Evolutionary conservation across 768 basidiomycete species (phyloP).

Genomic region (Boletus vinaceobasis): DNA sequence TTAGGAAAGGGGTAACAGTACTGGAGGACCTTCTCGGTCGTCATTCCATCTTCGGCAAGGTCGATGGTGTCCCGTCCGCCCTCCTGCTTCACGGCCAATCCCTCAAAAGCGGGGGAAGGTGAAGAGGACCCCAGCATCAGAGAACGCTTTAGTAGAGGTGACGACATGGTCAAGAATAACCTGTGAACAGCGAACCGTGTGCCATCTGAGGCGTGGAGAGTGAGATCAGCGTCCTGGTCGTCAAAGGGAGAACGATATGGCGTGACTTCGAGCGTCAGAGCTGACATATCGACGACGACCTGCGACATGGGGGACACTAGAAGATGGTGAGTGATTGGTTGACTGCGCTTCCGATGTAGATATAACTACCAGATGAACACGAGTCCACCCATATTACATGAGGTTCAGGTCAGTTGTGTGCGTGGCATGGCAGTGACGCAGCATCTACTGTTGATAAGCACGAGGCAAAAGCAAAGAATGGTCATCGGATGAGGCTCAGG

Average conservation of each 20-base stretch:
- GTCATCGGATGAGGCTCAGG: background rate
- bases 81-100: constrained; percentile 21
- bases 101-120: constrained; percentile 28
- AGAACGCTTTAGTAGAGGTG: constrained; percentile 37
- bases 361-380: constrained; percentile 22
- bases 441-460: constrained; percentile 22
- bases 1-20: constrained; percentile 37
- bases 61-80: constrained; percentile 26
- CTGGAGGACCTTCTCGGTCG: constrained; percentile 32
- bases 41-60: constrained; percentile 31
- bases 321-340: constrained; percentile 14
- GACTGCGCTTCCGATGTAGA: constrained; percentile 22
- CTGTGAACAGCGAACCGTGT: constrained; percentile 44
- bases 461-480: constrained; percentile 17
- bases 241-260: constrained; percentile 36
- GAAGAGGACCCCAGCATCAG: constrained; percentile 26
- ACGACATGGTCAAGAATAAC: constrained; percentile 40
- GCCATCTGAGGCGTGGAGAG: constrained; percentile 41
- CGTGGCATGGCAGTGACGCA: constrained; percentile 23
- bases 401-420: constrained; percentile 28
- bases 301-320: constrained; percentile 27
- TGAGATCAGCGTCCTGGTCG: constrained; percentile 39
- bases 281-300: constrained; percentile 21
- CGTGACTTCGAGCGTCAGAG: constrained; percentile 27
- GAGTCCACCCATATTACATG: constrained; percentile 19